Base-by-base conservation (phyloP, 2,329 filamentous ascomycete genomes). In the Colletotrichum musae region DNA sequence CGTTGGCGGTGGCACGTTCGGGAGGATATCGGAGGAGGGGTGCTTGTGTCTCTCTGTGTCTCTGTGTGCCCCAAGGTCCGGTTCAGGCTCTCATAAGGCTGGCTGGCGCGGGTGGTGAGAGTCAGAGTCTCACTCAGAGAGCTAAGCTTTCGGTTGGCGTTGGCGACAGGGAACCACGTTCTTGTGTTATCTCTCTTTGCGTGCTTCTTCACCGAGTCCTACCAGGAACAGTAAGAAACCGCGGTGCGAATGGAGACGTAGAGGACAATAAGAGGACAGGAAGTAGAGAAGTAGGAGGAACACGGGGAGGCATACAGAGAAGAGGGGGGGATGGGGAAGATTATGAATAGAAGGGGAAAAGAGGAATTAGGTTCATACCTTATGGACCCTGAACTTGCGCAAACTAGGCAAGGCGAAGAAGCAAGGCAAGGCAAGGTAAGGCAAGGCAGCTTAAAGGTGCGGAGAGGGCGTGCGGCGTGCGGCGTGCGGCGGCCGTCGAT, bases 351-450 rank as follows among this genome's bases (percentile, higher is more conserved):
- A 57, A 62, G 58, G 65, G 61, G 62, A 43, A 57, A 57, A 62
- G 64, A 68, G 26, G 64, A 53, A 68, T 68, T 66, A 56, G 66
- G 61, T 68, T 68, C 66, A 50, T 65, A 69, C 32, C 32, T 36
- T 36, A 36, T 59, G 66, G 61, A 60, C 66, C 66, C 62, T 59
- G 66, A 65, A 65, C 61, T 58, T 58, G 60, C 62, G 41, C 16
- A 43, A 43, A n/a, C 13, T 43, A 50, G 48, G 47, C 10, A 18
- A 50, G 47, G n/a, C 18, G 18, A 58, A 43, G 15, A 48, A 43
- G 43, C 58, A 64, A 64, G 61, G 32, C 24, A 53, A 43, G 45
- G 39, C 58, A 61, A 61, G 58, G 61, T 45, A 58, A 50, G 51
- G 63, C 39, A 39, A 63, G 51, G 53, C 53, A 58, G 48, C 43